Conservation (phyloP, 2,329 filamentous ascomycete species). For the Penicillium sp. region DNA sequence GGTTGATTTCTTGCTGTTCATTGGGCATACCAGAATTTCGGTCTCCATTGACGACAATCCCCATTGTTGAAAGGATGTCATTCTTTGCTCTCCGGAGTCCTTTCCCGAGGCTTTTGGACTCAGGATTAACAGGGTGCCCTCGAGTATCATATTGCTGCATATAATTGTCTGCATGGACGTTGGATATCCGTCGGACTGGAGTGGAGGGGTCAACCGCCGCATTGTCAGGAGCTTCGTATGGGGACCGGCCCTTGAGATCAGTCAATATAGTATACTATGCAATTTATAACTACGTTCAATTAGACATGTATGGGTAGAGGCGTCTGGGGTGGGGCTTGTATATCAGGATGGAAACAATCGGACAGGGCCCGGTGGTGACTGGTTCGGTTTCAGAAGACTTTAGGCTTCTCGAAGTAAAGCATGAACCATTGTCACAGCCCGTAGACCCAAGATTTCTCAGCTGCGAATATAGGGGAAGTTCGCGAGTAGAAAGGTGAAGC, state of each 20-base stretch:
- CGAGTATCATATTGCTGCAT: slow-evolving; percentile 42
- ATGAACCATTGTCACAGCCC: not conserved
- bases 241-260: slow-evolving; percentile 36
- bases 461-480: not conserved
- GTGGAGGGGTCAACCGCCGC: slow-evolving; percentile 16
- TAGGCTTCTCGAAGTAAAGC: not conserved
- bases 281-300: not conserved
- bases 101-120: slow-evolving; percentile 33
- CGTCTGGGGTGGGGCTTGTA: not conserved
- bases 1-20: slow-evolving; percentile 33
- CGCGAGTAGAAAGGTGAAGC: slow-evolving; percentile 12
- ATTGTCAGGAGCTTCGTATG: slow-evolving; percentile 37
- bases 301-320: not conserved
- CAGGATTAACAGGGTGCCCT: slow-evolving; percentile 41
- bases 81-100: slow-evolving; percentile 43
- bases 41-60: slow-evolving; percentile 39
- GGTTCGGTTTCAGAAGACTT: not conserved
- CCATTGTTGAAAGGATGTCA: slow-evolving; percentile 44
- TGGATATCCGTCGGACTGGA: slow-evolving; percentile 20
- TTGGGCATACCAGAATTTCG: slow-evolving; percentile 28
- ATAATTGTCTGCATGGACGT: slow-evolving; percentile 35
- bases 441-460: not conserved
- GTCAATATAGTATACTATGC: slow-evolving; percentile 15
- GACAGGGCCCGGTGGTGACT: not conserved
- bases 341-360: not conserved